Conservation (phyloP, 495 filamentous ascomycete genomes). For the Xylaria acuta region DNA sequence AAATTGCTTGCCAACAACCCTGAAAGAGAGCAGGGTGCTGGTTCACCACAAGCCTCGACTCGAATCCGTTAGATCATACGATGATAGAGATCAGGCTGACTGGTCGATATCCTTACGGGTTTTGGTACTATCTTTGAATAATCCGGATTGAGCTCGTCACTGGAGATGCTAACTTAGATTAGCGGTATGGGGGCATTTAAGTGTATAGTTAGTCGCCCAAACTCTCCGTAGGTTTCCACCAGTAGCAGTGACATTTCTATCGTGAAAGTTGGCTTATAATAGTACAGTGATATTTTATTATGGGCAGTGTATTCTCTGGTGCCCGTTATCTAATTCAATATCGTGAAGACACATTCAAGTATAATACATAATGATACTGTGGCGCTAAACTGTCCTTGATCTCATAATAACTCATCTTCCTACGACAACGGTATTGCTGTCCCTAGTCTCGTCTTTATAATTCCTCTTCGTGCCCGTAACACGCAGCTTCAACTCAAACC, state of each 20-base stretch:
- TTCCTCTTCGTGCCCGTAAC: constrained; percentile 26
- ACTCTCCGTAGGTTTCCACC: no score
- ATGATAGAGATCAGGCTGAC: background rate
- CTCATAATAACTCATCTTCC: background rate
- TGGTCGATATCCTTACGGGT: background rate
- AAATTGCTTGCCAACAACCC: no score
- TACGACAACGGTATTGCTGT: constrained; percentile 11
- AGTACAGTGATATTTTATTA: no score
- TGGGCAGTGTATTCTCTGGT: no score
- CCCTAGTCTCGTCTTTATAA: constrained; percentile 20
- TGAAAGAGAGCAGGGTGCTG: background rate
- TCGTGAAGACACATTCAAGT: background rate
- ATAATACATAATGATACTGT: background rate
- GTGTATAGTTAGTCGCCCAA: no score
- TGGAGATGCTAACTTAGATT: background rate
- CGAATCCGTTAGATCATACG: background rate
- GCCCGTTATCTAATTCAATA: no score
- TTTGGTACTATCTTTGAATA: background rate
- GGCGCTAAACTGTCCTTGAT: no score
- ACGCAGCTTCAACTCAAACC: constrained; percentile 5
- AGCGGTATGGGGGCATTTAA: no score
- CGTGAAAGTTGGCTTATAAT: no score
- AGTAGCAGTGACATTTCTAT: accelerated
- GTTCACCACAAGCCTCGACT: background rate
- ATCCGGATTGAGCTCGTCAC: background rate